Conservation (phyloP, 2,329 filamentous ascomycete genomes). For the Rosellinia necatrix region DNA sequence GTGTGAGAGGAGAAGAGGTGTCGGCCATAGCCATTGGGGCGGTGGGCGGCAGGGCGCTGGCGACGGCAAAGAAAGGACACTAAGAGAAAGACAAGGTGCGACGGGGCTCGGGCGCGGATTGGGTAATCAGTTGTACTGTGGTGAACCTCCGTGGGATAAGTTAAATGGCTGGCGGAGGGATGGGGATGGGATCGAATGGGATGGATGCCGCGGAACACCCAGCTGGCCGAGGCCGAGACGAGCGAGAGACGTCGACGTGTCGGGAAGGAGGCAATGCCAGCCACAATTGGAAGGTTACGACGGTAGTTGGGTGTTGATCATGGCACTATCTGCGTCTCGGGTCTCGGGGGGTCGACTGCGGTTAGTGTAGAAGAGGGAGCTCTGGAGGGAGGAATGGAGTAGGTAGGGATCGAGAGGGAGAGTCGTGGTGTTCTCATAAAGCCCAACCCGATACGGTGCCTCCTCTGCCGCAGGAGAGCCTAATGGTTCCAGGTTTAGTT, state of each 20-base stretch:
- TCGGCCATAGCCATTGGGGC: slow-evolving; percentile 39
- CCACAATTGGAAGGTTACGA: neutral
- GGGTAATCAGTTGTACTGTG: slow-evolving; percentile 2
- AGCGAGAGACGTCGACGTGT: neutral
- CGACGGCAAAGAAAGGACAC: neutral
- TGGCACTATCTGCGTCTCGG: neutral
- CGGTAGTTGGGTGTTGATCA: slow-evolving; percentile 9
- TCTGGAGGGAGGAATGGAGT: neutral
- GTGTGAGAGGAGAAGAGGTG: slow-evolving; percentile 33
- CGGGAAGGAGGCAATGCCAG: neutral
- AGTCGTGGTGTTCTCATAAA: slow-evolving; percentile 12
- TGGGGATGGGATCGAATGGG: neutral
- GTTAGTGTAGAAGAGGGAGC: neutral
- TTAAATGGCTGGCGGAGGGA: neutral
- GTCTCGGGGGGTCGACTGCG: too few relatives aligned
- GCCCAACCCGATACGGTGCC: slow-evolving; percentile 8
- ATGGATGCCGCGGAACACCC: neutral
- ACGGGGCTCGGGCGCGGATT: neutral
- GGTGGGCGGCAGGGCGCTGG: neutral
- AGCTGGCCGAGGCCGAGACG: neutral
- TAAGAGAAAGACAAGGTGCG: slow-evolving; percentile 1
- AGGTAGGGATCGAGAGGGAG: too few relatives aligned
- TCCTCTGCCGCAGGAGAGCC: slow-evolving; percentile 12
- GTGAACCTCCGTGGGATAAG: slow-evolving; percentile 7
- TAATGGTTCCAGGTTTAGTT: too few relatives aligned